Base-by-base conservation (phyloP, 176 grass and related monocot genomes). In the Hordeum marinum region DNA sequence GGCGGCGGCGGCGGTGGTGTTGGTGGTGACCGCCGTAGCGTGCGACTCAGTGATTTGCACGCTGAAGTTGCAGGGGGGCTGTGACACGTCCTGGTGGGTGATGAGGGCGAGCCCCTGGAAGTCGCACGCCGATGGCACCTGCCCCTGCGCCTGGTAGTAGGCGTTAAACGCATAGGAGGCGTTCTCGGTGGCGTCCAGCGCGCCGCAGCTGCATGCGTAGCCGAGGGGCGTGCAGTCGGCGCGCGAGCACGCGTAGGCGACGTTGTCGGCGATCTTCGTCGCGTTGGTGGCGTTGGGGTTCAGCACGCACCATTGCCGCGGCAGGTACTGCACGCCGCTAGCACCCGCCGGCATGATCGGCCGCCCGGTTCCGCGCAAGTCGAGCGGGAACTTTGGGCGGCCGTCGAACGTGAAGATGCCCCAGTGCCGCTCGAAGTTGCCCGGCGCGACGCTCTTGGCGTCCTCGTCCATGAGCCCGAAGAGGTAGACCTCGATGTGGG, bases 391-490 rank as follows among this genome's bases (percentile, higher is more conserved):
- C 69, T 91, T 94, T 9, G 89, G 85, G 8, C 83, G 76, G 0
- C 94, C 94, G 57, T 97, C 91, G 75, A 88, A 97, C 21, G 87
- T 86, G 85, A 97, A 94, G 26, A 94, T 85, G 25, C 93, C 93
- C 90, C 87, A 94, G 74, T 92, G 93, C 12, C 93, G 85, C 90
- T 94, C 90, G 60, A 94, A 94, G 79, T 86, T 82, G 10, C 93
- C 93, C 2, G 93, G 90, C 11, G 80, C 85, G 9, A 92, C 76
- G 71, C 90, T 92, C 81, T 94, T 94, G 27, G 67, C 74, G 46
- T 92, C 90, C 76, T 94, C 92, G 80, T 94, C 92, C 18, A 95
- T 29, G 39, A 95, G 85, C 57, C 85, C 55, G 41, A 95, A 95
- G 59, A 95, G 67, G 79, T 95, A 95, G 2, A 90, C 88, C 35